Evolutionary conservation across 2,329 filamentous ascomycete genomes (phyloP), one percentile per base, ranked within the genome.

Genomic region (Pseudopyricularia cyperi): DNA sequence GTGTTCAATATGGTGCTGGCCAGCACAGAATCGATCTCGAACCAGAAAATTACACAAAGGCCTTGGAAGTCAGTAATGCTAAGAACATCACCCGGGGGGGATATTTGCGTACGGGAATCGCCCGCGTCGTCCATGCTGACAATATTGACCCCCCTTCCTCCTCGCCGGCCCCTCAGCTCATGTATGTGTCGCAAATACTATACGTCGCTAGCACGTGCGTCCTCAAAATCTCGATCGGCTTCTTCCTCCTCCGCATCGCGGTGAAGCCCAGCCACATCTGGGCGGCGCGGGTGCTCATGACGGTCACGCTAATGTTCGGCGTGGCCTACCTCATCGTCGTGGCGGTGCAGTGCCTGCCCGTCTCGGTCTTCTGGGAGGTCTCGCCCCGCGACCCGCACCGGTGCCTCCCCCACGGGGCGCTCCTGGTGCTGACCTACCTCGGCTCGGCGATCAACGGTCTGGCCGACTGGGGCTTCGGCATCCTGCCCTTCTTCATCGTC

Each of bases 381-480:
- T 59, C 59, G 2, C 59, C 56, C 7, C 57, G 58, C 8, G 52
- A 56, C 9, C 54, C 57, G 8, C 67, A 66, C 22, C 59, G 54
- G n/a, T 51, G 50, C 32, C 39, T 51, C 12, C 19, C 19, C 11
- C n/a, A 34, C 19, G 8, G 32, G 8, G 24, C 32, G 24, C 32
- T 51, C 26, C 28, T 51, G 19, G 28, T 26, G 5, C 30, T 46
- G 37, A 66, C 66, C 30, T 69, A 66, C 47, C 64, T 57, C 12
- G 69, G 69, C 50, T 68, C 68, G 1, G 65, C 65, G 7, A 61
- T 71, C 51, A 67, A 65, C 33, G 68, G 66, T 51, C 55, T 57
- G 47, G 64, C 64, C 4, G 69, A 71, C 52, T 71, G 69, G 68
- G 65, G 61, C 8, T 63, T 68, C 30, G 67, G 62, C 35, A 62